Conservation (phyloP, 2,329 filamentous ascomycete genomes). For the Rachicladosporium sp. region DNA sequence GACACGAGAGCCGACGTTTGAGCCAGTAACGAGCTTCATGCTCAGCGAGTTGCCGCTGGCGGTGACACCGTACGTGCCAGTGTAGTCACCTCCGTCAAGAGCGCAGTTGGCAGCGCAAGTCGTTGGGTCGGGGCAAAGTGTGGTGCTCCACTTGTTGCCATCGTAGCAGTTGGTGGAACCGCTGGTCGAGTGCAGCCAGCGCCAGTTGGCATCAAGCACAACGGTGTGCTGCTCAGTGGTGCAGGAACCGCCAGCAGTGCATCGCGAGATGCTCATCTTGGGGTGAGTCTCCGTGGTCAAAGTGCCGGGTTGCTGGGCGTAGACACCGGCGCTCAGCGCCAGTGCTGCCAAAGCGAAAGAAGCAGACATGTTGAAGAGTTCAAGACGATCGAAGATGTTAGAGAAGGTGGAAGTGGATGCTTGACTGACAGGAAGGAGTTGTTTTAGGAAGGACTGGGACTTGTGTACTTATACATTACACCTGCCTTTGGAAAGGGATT, state of each 20-base stretch:
- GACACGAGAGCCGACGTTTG: conserved; percentile 35
- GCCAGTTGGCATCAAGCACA: conserved; percentile 38
- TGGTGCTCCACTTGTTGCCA: conserved; percentile 31
- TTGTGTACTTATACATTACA: no score
- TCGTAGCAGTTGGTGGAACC: conserved; percentile 39
- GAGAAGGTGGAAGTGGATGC: no score
- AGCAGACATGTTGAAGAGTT: conserved; percentile 25
- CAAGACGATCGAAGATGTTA: no score
- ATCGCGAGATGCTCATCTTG: conserved; percentile 19
- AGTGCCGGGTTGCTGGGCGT: conserved; percentile 32
- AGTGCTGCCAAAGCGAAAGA: conserved; percentile 28
- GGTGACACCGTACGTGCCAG: conserved; percentile 42
- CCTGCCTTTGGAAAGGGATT: no score
- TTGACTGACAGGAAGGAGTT: no score
- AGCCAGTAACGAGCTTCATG: conserved; percentile 31
- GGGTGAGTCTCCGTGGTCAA: conserved; percentile 30
- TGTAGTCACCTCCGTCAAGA: conserved; percentile 45
- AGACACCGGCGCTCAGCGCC: conserved; percentile 27
- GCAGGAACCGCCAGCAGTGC: conserved; percentile 27
- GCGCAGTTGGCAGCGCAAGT: conserved; percentile 44
- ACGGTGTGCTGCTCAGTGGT: conserved; percentile 24
- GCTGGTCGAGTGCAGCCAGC: conserved; percentile 34
- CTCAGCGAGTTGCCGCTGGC: conserved; percentile 37
- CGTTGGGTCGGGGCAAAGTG: conserved; percentile 27
- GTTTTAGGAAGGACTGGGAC: no score